Base-by-base conservation (phyloP, 1,139 yeast genomes). In the Magnusiomyces suaveolens region DNA sequence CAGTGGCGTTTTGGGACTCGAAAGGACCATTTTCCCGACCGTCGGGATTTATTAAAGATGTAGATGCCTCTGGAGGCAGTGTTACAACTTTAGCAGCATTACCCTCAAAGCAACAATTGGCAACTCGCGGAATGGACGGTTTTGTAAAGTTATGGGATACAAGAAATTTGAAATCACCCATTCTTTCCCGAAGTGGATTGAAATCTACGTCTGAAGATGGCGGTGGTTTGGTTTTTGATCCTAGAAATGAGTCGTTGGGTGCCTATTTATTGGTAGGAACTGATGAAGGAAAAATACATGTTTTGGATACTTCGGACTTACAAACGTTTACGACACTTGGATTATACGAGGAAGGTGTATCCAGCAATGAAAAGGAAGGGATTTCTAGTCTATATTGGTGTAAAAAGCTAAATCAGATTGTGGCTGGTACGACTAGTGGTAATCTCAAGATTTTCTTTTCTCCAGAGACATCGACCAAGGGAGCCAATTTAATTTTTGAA, bases 301-400 rank as follows among this genome's bases (percentile, higher is more conserved):
- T 74, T 14, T 56, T 74, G 32, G 75, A 73, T 55, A 63, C 62
- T 43, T 65, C 72, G 0, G 75, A 73, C 54, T 59, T 75, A 33
- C 53, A 66, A 8, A 62, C 70, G 0, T 52, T 71, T 12, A 39
- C 46, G n/a, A 29, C 59, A 14, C 39, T 44, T 3, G 56, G 24
- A 16, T 38, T 16, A n/a, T 51, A 24, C 43, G 23, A 48, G n/a
- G 16, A 26, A 6, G 26, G 6, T 10, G 18, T 12, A 21, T 10
- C 18, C 33, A 4, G 20, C 10, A 16, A 39, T n/a, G 18, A 41
- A 14, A 18, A 4, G 16, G 6, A 36, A 12, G 25, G 56, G 2
- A 60, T 70, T 2, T 66, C 70, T 0, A 56, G 64, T 2, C 56
- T 69, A 12, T 56, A 62, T 24, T 73, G 74, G 74, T 63, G 64